Evolutionary conservation across 345 rosid species (phyloP).

Genomic region (Linum usitatissimum): DNA sequence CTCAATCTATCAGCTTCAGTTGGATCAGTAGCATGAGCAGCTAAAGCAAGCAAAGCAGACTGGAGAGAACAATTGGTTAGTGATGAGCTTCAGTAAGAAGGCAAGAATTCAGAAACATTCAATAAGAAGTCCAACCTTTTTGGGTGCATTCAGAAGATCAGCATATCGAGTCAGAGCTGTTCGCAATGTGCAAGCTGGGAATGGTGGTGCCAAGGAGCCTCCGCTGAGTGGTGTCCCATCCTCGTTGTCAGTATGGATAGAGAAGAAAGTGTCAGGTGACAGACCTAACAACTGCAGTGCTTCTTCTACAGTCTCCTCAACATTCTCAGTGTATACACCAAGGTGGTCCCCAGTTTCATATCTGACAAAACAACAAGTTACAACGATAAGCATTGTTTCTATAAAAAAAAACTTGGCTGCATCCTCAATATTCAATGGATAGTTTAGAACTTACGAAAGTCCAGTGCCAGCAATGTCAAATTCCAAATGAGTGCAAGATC

Average conservation of each 20-base stretch:
- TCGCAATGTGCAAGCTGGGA: slow-evolving; percentile 74
- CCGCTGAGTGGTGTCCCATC: slow-evolving; percentile 81
- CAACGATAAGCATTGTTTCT: slow-evolving; percentile 2
- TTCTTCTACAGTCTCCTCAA: slow-evolving; percentile 77
- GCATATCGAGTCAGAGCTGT: slow-evolving; percentile 74
- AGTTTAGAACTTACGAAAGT: slow-evolving; percentile 47
- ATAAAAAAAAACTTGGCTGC: background rate
- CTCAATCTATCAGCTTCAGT: slow-evolving; percentile 71
- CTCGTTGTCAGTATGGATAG: slow-evolving; percentile 74
- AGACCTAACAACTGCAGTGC: slow-evolving; percentile 58
- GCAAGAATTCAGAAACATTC: background rate
- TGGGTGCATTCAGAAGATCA: slow-evolving; percentile 78
- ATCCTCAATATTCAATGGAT: background rate
- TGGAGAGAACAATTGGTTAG: slow-evolving; percentile 24
- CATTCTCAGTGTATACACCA: slow-evolving; percentile 76
- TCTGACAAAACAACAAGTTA: slow-evolving; percentile 30
- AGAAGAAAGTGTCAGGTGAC: slow-evolving; percentile 73
- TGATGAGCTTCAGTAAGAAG: background rate
- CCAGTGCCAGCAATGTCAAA: slow-evolving; percentile 87
- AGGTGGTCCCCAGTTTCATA: slow-evolving; percentile 98
- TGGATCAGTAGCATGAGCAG: slow-evolving; percentile 91
- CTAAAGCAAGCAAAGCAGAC: slow-evolving; percentile 84
- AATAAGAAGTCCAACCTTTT: slow-evolving; percentile 51
- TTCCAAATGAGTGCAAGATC: slow-evolving; percentile 96
- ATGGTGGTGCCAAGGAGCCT: slow-evolving; percentile 76